phyloP scores from a whole-genome alignment of 371 early-diverging fungal species.

The Syncephalastrum racemosum region DNA sequence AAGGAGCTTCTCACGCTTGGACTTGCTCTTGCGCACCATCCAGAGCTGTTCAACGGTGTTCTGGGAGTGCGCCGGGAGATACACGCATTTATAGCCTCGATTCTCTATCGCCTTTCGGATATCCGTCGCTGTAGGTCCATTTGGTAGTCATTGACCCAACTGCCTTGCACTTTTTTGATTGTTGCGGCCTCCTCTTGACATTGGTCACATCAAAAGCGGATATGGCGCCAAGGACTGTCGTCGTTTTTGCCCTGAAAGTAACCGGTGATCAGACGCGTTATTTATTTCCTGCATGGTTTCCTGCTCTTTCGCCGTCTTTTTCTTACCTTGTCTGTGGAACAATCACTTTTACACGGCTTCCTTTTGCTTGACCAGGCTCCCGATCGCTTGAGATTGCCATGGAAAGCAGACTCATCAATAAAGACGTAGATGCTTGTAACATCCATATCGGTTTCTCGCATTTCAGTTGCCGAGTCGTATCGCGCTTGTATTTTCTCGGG shows the following conservation, averaged over 20 bases:
- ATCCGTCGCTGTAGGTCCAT: no score
- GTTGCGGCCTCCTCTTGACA: no score
- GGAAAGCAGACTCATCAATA: constrained; percentile 16
- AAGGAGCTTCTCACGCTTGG: no score
- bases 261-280: no score
- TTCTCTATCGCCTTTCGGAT: constrained; percentile 8
- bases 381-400: constrained; percentile 8
- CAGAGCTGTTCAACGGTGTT: no score
- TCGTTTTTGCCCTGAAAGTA: constrained; percentile 1
- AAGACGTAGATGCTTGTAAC: constrained; percentile 14
- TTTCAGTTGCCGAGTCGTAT: constrained; percentile 10
- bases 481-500: constrained; percentile 10
- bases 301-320: no score
- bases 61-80: constrained; percentile 10
- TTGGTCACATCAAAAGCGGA: constrained; percentile 7
- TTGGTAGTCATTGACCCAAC: no score
- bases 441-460: constrained; percentile 10
- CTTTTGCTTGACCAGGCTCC: constrained; percentile 14
- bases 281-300: no score
- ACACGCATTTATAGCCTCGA: constrained; percentile 10
- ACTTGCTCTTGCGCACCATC: no score
- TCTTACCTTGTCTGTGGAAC: constrained; percentile 5
- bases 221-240: constrained; percentile 10
- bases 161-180: no score
- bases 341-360: constrained; percentile 5